These are phyloP conservation scores for Ustilago trichophora DNA, from an alignment of 1,284 basidiomycete genomes.

Conservation along the genomic window DNA sequence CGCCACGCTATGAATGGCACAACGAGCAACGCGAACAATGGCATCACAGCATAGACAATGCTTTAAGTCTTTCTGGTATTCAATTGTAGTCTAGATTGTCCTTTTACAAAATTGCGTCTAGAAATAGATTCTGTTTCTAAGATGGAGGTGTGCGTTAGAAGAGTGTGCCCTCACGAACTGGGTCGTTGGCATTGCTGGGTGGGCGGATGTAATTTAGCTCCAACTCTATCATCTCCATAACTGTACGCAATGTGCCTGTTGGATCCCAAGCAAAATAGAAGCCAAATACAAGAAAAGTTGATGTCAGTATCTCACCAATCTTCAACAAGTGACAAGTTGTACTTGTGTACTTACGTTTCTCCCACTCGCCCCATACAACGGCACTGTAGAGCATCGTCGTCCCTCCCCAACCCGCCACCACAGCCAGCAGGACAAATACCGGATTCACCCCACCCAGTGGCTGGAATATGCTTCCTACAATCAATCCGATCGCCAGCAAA, in stretches of 20 bases:
- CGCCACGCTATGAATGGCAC: conserved; percentile 7
- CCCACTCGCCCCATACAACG: conserved; percentile 63
- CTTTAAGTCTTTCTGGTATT: no score
- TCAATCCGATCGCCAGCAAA: conserved; percentile 20
- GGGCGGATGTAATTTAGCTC: conserved; percentile 29
- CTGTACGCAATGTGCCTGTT: conserved; percentile 40
- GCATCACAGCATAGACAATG: conserved; percentile 1
- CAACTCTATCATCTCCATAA: conserved; percentile 51
- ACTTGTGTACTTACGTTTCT: conserved; percentile 51
- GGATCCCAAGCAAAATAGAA: no score
- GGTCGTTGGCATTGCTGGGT: neutral
- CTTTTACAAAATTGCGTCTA: no score
- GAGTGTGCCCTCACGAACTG: conserved; percentile 31
- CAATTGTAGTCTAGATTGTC: no score
- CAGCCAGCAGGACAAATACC: conserved; percentile 37
- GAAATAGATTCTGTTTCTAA: no score
- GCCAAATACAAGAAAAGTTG: neutral
- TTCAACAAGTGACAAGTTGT: no score
- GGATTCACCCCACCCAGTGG: conserved; percentile 29
- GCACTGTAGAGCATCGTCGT: conserved; percentile 63
- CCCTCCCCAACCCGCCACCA: conserved; percentile 54
- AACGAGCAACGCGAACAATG: neutral
- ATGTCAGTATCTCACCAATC: neutral
- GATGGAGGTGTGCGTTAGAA: no score
- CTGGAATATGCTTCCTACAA: conserved; percentile 44